Base-by-base conservation (phyloP, 305 asterid genomes). In the Fraxinus angustifolia region DNA sequence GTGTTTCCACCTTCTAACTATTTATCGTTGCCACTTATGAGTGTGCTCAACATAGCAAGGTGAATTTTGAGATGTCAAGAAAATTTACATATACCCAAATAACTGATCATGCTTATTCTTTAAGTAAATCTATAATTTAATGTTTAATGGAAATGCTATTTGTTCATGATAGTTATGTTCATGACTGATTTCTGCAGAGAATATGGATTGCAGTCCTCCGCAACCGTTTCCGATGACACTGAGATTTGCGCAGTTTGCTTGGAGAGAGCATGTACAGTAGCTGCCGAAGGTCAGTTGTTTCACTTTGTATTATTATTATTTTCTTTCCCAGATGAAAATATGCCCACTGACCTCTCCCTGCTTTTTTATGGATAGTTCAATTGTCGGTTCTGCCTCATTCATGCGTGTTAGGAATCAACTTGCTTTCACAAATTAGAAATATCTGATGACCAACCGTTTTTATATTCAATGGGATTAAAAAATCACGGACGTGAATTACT, bases 31-130 rank as follows among this genome's bases (percentile, higher is more conserved):
- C 99, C 99, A 3, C 95, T 96, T 85, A 82, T 91, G 93, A 96
- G 99, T 26, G 93, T 92, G 80, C 91, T 96, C 36, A 92, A 90
- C 84, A 96, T 96, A 60, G 99, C 98, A 79, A 92, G 99, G 99
- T 94, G 87, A 65, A 77, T 60, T 28, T 28, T 14, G 58, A 78
- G 73, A 74, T 48, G 31, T 14, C 58, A 73, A 40, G 8, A 45
- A 73, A 30, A 28, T 23, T 45, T 65, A 65, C 30, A 26, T 65
- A 11, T 23, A 65, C 72, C 72, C 34, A 8, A 23, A 65, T 65
- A 60, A 28, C 16, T 26, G 16, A 65, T 23, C 72, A 3, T 65
- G 28, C 72, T 65, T 21, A 50, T 50, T 17, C 26, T 56, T 56
- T n/a, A 56, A 8, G 3, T n/a, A 56, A 50, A 6, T n/a, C 26